A percentile compares a stretch with the other conserved stretches of the same genome.
phyloP scores from a whole-genome alignment of 805 yeast genomes.

The Hemisphaericaspora nanyangensis region DNA sequence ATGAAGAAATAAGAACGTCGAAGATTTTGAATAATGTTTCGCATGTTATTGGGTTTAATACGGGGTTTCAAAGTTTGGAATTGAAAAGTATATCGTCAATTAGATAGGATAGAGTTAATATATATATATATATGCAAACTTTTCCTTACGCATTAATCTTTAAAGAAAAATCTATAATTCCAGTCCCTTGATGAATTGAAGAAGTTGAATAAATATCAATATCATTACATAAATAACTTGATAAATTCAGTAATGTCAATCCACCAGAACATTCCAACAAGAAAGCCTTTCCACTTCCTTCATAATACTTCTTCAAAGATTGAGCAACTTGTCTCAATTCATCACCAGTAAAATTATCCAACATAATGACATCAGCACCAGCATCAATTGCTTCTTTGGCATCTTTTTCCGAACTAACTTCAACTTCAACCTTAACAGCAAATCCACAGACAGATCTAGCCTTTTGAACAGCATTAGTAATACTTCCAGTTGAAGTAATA shows the following conservation, averaged over 20 bases:
- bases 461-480: conserved; percentile 71
- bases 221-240: conserved; percentile 63
- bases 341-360: conserved; percentile 77
- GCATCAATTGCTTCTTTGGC: conserved; percentile 92
- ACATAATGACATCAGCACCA: conserved; percentile 94
- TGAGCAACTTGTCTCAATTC: conserved; percentile 63
- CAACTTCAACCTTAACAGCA: conserved; percentile 87
- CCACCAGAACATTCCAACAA: conserved; percentile 93
- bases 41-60: conserved; percentile 39
- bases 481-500: conserved; percentile 88
- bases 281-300: conserved; percentile 44
- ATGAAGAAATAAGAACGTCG: conserved; percentile 16
- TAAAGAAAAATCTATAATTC: conserved; percentile 77
- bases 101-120: conserved; percentile 1
- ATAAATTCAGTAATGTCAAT: conserved; percentile 63
- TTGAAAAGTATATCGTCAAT: conserved; percentile 37
- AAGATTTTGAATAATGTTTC: conserved; percentile 29
- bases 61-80: conserved; percentile 39
- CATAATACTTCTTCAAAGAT: conserved; percentile 56
- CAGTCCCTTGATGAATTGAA: conserved; percentile 87
- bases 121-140: too few species aligned
- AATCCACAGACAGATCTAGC: conserved; percentile 87
- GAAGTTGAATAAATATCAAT: conserved; percentile 90
- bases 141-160: conserved; percentile 45
- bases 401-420: conserved; percentile 78